A percentile compares a stretch with the other conserved stretches of the same genome.
Evolutionary conservation across 768 basidiomycete genomes (phyloP).

Genomic region (Phaffia australis): DNA sequence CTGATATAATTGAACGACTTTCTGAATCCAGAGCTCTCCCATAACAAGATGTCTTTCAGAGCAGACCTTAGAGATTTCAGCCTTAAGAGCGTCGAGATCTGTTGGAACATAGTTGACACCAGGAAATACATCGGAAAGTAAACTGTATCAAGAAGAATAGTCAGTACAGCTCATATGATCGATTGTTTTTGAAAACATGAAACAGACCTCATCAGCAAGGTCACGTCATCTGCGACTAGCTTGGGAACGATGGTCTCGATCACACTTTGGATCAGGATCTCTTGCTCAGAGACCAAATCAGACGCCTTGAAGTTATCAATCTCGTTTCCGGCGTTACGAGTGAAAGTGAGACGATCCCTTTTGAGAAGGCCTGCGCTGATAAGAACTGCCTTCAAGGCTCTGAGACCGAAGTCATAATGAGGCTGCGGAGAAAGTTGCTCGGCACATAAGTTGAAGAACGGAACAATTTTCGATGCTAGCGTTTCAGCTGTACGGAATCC

Average conservation of each 20-base stretch:
- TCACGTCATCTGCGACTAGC: slow-evolving; percentile 91
- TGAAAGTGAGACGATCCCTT: slow-evolving; percentile 62
- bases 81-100: slow-evolving; percentile 71
- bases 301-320: slow-evolving; percentile 44
- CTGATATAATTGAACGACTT: slow-evolving; percentile 95
- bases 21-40: slow-evolving; percentile 82
- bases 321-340: slow-evolving; percentile 27
- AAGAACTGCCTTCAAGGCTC: slow-evolving; percentile 91
- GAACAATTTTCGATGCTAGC: slow-evolving; percentile 95
- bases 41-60: slow-evolving; percentile 69
- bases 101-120: slow-evolving; percentile 84
- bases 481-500: slow-evolving; percentile 96
- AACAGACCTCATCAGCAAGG: slow-evolving; percentile 73
- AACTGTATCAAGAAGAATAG: slow-evolving; percentile 41
- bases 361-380: slow-evolving; percentile 96
- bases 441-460: slow-evolving; percentile 97
- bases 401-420: slow-evolving; percentile 97
- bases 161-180: neutral
- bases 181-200: neutral
- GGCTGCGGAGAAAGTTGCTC: slow-evolving; percentile 95
- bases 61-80: slow-evolving; percentile 78
- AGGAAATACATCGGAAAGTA: slow-evolving; percentile 94
- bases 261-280: slow-evolving; percentile 95
- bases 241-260: slow-evolving; percentile 98
- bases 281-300: slow-evolving; percentile 72